These are phyloP conservation scores for Starmerella lactis-condensi DNA, from an alignment of 805 yeast genomes.

Conservation along the genomic window DNA sequence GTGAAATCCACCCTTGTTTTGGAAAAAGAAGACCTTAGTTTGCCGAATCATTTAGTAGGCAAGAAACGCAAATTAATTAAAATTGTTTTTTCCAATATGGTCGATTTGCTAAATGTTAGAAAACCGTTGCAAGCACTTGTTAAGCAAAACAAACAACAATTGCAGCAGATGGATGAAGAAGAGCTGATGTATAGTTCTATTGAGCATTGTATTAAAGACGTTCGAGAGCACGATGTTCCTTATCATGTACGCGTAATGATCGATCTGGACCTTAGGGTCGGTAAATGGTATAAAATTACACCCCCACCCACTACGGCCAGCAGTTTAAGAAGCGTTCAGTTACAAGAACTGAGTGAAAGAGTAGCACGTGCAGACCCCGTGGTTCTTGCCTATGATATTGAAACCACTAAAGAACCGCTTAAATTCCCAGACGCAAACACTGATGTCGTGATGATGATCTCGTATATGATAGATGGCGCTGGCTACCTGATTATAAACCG, in stretches of 20 bases:
- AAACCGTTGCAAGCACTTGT: conserved; percentile 51
- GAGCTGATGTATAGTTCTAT: conserved; percentile 23
- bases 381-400: conserved; percentile 90
- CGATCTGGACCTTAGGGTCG: conserved; percentile 64
- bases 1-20: conserved; percentile 40
- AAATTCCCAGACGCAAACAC: conserved; percentile 84
- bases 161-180: conserved; percentile 36
- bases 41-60: conserved; percentile 79
- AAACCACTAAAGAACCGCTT: conserved; percentile 88
- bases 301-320: conserved; percentile 1
- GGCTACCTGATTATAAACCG: conserved; percentile 88
- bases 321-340: conserved; percentile 31
- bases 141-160: conserved; percentile 41
- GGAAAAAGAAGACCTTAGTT: conserved; percentile 56
- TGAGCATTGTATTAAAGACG: conserved; percentile 38
- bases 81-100: conserved; percentile 53
- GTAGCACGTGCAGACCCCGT: conserved; percentile 96
- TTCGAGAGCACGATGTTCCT: conserved; percentile 90
- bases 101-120: conserved; percentile 60
- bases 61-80: conserved; percentile 43
- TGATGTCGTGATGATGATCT: conserved; percentile 96
- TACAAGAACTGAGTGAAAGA: conserved; percentile 47
- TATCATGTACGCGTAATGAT: conserved; percentile 93
- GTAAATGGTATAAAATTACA: conserved; percentile 63
- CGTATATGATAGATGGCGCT: conserved; percentile 97